Percentiles rank a stretch among this genome's conserved stretches.
Conservation (phyloP, 257 asterid genomes). For the Solanum chmielewskii region DNA sequence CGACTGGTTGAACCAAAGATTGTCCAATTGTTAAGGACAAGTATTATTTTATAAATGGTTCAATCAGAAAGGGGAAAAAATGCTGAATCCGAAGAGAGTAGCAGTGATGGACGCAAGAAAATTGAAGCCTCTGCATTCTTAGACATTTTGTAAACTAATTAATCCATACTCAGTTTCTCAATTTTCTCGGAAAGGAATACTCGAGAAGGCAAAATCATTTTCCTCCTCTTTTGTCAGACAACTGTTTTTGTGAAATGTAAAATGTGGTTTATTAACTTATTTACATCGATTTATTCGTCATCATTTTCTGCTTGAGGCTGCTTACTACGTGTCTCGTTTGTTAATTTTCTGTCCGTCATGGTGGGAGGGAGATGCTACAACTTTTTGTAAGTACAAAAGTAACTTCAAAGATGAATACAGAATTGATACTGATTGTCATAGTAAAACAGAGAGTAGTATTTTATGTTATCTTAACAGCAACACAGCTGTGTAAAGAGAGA, state of each 20-base stretch:
- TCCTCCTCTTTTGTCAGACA: neutral
- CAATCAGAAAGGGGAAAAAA: neutral
- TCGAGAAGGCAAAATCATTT: neutral
- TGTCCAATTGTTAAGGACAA: neutral
- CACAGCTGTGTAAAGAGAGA: neutral
- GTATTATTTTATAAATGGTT: neutral
- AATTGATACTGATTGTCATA: neutral
- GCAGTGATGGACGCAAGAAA: neutral
- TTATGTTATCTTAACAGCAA: neutral
- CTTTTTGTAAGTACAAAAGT: neutral
- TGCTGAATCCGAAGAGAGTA: neutral
- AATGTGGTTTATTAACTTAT: neutral
- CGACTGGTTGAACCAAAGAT: constrained; percentile 57
- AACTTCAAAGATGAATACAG: neutral
- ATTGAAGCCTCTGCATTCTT: neutral
- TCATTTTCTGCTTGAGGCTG: neutral
- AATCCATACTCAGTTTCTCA: neutral
- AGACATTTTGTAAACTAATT: neutral
- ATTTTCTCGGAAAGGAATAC: neutral
- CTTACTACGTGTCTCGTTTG: neutral
- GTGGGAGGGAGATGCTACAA: neutral
- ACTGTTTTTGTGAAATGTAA: neutral
- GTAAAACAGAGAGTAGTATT: neutral
- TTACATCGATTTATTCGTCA: neutral
- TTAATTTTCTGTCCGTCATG: neutral